Evolutionary conservation across 495 filamentous ascomycete genomes (phyloP), one percentile per base, ranked within the genome.

Genomic region (Acidiella bohemica): DNA sequence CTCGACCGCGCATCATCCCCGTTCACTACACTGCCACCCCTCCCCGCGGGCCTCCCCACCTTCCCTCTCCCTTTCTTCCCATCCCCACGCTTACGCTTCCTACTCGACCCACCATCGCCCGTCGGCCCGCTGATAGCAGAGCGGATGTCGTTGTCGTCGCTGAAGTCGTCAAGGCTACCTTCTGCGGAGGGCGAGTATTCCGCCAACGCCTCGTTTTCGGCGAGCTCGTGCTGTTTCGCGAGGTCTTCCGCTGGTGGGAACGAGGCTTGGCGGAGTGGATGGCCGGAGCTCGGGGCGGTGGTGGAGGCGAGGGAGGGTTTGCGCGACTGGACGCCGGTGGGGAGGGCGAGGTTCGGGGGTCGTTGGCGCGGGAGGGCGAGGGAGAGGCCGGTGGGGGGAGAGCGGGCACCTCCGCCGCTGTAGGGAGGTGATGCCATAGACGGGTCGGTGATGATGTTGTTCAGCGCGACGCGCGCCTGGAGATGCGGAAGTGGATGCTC

Each of bases 251-350:
- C 3, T 3, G 73, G 81, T 0, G 84, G 80, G 59, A 92, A 93
- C 0, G 86, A 88, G 34, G 86, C 90, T 53, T 93, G 84, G 21
- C 86, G 81, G 14, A 94, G 78, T 8, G 81, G 82, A 56, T 92
- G 84, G 6, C 68, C 66, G 13, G 75, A 73, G 24, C 49, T 41
- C 24, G 59, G 64, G 8, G 73, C 71, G n/a, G n/a, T n/a, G n/a
- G n/a, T n/a, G 42, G 50, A 51, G 23, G 60, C 61, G 32, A 65
- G 60, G 9, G 71, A 74, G n/a, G 71, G 62, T 52, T 81, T 81
- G 39, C 79, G 75, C 28, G 79, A 75, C 50, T 80, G 81, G 14
- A 68, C 13, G 9, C 63, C 22, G 63, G 60, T 23, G 57, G 56
- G 52, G 56, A 53, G 45, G 57, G 46, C 53, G 14, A 74, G 64